Base-by-base conservation (phyloP, 2,329 filamentous ascomycete species). In the Tolypocladium capitatum region DNA sequence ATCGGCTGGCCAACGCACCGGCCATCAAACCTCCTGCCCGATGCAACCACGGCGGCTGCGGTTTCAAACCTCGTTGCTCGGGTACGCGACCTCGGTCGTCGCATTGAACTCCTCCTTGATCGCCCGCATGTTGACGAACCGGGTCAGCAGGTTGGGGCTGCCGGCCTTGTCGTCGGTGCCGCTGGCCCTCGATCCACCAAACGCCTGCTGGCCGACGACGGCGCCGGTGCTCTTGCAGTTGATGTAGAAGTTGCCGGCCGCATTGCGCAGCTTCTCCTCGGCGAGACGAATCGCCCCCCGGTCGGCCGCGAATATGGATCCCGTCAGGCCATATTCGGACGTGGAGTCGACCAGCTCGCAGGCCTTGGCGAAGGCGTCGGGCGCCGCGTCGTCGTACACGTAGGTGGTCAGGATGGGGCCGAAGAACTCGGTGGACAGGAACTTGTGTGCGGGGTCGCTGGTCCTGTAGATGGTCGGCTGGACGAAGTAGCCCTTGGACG, bases 241-340 rank as follows among this genome's bases (percentile, higher is more conserved):
- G 67, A 91, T 74, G 69, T 91, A 91, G 63, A 90, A 90, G 71
- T 91, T 91, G 38, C 86, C 86, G 0, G 86, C 85, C 0, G 82
- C 71, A 61, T 89, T 80, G 53, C 84, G 73, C 46, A 91, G 72
- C 51, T 73, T 75, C 56, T 88, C 78, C 64, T 89, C 84, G 0
- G 84, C 86, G 48, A 73, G 73, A 24, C 81, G 75, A 50, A 89
- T 68, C 14, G 75, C 81, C 43, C 73, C 66, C 36, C 86, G 72
- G 64, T 89, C 84, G 48, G 73, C 67, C 10, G 86, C 83, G 63
- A 91, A 91, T 47, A 91, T 72, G 49, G 84, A 76, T 11, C 86
- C 86, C 0, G 86, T 91, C 47, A 91, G 71, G 3, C 79, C 85
- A 63, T 94, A 94, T 57, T 86, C 84, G 49, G 80, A 81, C 1